These are phyloP conservation scores for Chrysophaeum taylorii DNA, from an alignment of 352 stramenopile species.

Conservation along the genomic window DNA sequence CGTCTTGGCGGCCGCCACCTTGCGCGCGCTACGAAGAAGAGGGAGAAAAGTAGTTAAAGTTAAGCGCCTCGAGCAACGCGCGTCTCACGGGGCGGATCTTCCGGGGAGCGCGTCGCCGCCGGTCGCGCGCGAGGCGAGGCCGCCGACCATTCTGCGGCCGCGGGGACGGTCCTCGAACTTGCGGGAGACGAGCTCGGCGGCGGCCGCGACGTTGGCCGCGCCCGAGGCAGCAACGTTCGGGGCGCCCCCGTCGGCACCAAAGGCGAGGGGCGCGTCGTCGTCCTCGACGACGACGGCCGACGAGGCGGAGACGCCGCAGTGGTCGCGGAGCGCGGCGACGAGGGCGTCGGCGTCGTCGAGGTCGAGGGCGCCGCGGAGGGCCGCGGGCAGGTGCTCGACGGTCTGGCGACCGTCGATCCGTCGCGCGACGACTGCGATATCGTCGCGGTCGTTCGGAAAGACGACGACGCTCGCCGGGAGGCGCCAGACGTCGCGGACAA, in stretches of 20 bases:
- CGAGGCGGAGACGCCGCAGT: not conserved
- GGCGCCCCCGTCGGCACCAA: not conserved
- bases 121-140: not conserved
- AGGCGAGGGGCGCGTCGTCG: not conserved
- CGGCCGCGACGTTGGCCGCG: not conserved
- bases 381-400: not conserved
- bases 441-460: not conserved
- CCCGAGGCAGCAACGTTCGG: too few relatives aligned
- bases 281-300: not conserved
- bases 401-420: not conserved
- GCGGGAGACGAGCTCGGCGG: not conserved
- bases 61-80: not conserved
- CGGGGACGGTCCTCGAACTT: not conserved
- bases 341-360: not conserved
- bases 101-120: not conserved
- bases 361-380: not conserved
- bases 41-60: too few relatives aligned
- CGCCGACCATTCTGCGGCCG: not conserved
- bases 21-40: too few relatives aligned
- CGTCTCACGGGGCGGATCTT: not conserved
- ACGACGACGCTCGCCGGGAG: not conserved
- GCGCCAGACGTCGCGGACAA: slow-evolving; percentile 7
- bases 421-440: not conserved
- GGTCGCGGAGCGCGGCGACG: not conserved
- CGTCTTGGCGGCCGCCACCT: too few relatives aligned